These are phyloP conservation scores for Malania oleifera DNA, from an alignment of 164 flowering plant species.

Conservation along the genomic window DNA sequence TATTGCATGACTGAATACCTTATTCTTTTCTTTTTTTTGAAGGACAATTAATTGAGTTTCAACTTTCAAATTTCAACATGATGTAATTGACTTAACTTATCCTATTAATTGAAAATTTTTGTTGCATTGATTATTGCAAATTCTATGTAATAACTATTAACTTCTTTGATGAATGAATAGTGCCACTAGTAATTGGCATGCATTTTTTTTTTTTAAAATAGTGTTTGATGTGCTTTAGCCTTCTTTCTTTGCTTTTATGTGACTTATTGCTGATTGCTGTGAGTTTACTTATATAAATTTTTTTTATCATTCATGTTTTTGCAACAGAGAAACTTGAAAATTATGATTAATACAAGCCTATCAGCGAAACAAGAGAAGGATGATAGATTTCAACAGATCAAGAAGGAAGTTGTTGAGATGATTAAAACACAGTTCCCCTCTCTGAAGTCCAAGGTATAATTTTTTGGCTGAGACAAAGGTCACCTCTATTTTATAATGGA, in stretches of 20 bases:
- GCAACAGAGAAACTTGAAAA: slow-evolving; percentile 75
- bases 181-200: background rate
- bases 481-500: too few species aligned
- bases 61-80: too few species aligned
- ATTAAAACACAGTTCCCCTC: slow-evolving; percentile 39
- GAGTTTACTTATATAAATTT: too few species aligned
- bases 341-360: slow-evolving; percentile 59
- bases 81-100: background rate
- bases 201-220: background rate
- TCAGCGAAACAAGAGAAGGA: slow-evolving; percentile 84
- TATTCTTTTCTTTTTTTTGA: too few species aligned
- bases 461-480: too few species aligned
- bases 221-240: too few species aligned
- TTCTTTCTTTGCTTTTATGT: background rate
- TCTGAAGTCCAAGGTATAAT: slow-evolving; percentile 53
- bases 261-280: too few species aligned
- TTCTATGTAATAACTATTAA: background rate
- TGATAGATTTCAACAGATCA: slow-evolving; percentile 64
- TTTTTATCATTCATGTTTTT: slow-evolving; percentile 10
- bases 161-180: background rate
- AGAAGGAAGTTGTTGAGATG: slow-evolving; percentile 83
- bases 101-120: background rate
- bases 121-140: background rate
- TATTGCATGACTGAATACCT: too few species aligned
- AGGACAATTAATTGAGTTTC: too few species aligned